Evolutionary conservation across 2,329 filamentous ascomycete genomes (phyloP).

Genomic region (Cylindrodendrum hubeiense): DNA sequence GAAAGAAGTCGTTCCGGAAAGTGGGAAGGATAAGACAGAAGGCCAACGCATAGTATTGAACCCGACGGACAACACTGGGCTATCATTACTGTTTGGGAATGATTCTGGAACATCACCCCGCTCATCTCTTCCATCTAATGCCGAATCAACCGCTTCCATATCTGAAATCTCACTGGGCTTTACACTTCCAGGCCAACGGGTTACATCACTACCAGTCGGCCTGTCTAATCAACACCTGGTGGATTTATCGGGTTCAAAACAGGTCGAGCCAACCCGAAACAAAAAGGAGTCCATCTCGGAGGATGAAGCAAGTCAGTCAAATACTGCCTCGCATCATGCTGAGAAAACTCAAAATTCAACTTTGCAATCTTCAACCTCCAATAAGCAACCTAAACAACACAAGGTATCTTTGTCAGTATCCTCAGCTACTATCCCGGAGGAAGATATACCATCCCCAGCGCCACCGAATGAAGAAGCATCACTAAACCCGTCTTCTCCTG

Average conservation of each 20-base stretch:
- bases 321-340: too few species aligned
- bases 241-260: background rate
- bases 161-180: background rate
- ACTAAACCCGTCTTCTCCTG: background rate
- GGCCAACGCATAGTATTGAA: background rate
- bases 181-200: background rate
- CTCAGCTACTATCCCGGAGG: background rate
- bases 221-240: background rate
- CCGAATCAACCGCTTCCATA: background rate
- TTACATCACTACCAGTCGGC: background rate
- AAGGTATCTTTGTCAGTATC: background rate
- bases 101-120: background rate
- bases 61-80: background rate
- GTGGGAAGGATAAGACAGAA: background rate
- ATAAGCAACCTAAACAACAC: background rate
- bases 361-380: background rate
- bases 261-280: background rate
- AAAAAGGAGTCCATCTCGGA: too few species aligned
- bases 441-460: background rate
- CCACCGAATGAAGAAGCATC: background rate
- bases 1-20: conserved; percentile 3
- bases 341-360: too few species aligned
- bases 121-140: background rate
- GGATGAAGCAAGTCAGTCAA: too few species aligned
- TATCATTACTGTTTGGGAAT: background rate